Evolutionary conservation across 2,329 filamentous ascomycete genomes (phyloP), one percentile per base, ranked within the genome.

Genomic region (Eutypa lata): DNA sequence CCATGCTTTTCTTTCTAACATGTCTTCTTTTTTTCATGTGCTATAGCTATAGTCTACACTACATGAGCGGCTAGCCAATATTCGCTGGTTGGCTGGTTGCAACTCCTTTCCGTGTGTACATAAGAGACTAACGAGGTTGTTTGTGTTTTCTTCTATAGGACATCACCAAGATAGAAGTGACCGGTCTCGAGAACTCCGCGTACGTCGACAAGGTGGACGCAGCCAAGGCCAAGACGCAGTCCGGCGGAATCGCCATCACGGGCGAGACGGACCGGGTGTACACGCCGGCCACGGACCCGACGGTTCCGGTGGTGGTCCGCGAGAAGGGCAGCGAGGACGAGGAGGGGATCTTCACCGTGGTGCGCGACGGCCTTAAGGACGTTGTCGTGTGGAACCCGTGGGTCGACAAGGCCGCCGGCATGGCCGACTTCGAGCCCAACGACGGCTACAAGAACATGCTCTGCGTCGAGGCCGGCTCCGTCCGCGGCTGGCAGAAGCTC

Each of bases 351-450:
- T 91, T 89, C 75, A 84, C 86, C 54, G 79, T 97, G 51, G 83
- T 88, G 40, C 84, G 94, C 56, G 91, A 97, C 72, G 92, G 91
- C 60, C 80, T 99, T 60, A 82, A 83, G 57, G 90, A 97, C 61
- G 86, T 94, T 16, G 93, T 97, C 1, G 89, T 97, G 28, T 99
- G 94, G 94, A 99, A 99, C 73, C 94, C 94, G 2, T 97, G 93
- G 91, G 79, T 81, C 40, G 90, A 92, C 58, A 96, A 95, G 77
- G 85, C 90, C 1, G 83, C 85, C 62, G 80, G 80, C 5, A 96
- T 96, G 75, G 85, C 77, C 49, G 94, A 99, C 71, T 97, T 97
- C 69, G 82, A 81, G 53, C 94, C 94, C 48, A 89, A 95, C 67
- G 89, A 92, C 50, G 94, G 89, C 37, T 97, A 88, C 78, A 90